Percentiles rank a stretch among this genome's conserved stretches.
Evolutionary conservation across 495 filamentous ascomycete species (phyloP).

Genomic region (Neurospora sp.): DNA sequence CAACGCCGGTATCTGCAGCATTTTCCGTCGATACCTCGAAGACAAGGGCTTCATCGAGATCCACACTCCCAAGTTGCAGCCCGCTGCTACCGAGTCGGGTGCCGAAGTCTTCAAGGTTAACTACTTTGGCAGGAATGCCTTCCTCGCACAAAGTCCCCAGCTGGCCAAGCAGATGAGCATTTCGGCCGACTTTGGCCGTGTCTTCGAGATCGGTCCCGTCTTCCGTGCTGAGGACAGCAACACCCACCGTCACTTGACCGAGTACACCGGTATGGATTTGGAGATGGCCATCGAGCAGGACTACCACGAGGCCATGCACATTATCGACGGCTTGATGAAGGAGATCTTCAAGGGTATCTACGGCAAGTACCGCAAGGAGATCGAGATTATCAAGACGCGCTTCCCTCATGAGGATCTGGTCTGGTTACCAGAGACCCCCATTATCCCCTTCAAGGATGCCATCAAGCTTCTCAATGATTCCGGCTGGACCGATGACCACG

Average conservation of each 20-base stretch:
- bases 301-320: conserved; percentile 81
- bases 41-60: conserved; percentile 79
- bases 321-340: conserved; percentile 79
- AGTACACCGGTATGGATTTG: conserved; percentile 90
- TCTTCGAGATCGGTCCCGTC: conserved; percentile 91
- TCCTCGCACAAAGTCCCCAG: conserved; percentile 88
- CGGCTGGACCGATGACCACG: conserved; percentile 68
- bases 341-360: conserved; percentile 75
- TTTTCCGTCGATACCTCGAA: conserved; percentile 72
- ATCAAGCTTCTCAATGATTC: conserved; percentile 72
- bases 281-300: conserved; percentile 86
- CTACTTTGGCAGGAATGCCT: conserved; percentile 85
- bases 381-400: conserved; percentile 52
- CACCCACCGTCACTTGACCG: conserved; percentile 90
- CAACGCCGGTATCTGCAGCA: conserved; percentile 57
- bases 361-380: conserved; percentile 54
- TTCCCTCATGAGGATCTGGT: conserved; percentile 51
- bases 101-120: conserved; percentile 89
- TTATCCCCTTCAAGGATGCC: conserved; percentile 71
- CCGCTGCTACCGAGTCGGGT: conserved; percentile 84
- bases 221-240: conserved; percentile 97
- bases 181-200: conserved; percentile 79
- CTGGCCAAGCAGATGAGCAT: conserved; percentile 93
- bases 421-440: conserved; percentile 73
- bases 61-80: conserved; percentile 84